A percentile compares a stretch with the other conserved stretches of the same genome.
Evolutionary conservation across 805 yeast species (phyloP).

Genomic region (Spathaspora girioi): DNA sequence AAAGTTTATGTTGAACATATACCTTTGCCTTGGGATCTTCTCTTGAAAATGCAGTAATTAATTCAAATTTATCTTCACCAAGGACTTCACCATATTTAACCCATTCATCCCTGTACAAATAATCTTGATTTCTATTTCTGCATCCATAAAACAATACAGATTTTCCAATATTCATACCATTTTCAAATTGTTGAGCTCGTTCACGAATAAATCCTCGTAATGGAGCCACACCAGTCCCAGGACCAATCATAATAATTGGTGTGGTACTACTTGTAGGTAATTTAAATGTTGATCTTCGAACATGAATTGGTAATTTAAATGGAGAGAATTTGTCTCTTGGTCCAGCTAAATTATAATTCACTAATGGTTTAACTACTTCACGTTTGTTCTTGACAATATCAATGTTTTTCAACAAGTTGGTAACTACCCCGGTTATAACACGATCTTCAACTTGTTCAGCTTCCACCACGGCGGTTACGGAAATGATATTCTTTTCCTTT

Average conservation of each 20-base stretch:
- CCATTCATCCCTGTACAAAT: slow-evolving; percentile 89
- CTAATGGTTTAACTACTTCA: slow-evolving; percentile 36
- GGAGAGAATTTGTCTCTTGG: slow-evolving; percentile 60
- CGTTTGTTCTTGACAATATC: slow-evolving; percentile 54
- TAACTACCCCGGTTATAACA: slow-evolving; percentile 79
- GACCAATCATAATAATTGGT: slow-evolving; percentile 92
- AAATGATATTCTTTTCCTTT: slow-evolving; percentile 69
- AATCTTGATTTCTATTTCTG: slow-evolving; percentile 76
- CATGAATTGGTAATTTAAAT: slow-evolving; percentile 81
- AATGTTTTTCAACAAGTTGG: slow-evolving; percentile 78
- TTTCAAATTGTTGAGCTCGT: slow-evolving; percentile 53
- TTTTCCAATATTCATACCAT: slow-evolving; percentile 52
- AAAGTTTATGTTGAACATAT: slow-evolving; percentile 81
- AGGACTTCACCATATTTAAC: slow-evolving; percentile 58
- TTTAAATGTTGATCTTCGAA: slow-evolving; percentile 92
- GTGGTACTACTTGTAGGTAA: slow-evolving; percentile 79
- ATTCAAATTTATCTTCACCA: slow-evolving; percentile 56
- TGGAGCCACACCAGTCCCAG: slow-evolving; percentile 99
- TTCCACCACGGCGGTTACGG: slow-evolving; percentile 92
- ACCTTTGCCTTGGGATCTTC: slow-evolving; percentile 52
- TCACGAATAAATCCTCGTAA: slow-evolving; percentile 94
- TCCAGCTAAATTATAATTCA: slow-evolving; percentile 72
- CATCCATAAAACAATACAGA: slow-evolving; percentile 83
- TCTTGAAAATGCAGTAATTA: slow-evolving; percentile 86
- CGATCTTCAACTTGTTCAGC: slow-evolving; percentile 34